Conservation (phyloP, 2,329 filamentous ascomycete genomes). For the Cordyceps tenuipes region DNA sequence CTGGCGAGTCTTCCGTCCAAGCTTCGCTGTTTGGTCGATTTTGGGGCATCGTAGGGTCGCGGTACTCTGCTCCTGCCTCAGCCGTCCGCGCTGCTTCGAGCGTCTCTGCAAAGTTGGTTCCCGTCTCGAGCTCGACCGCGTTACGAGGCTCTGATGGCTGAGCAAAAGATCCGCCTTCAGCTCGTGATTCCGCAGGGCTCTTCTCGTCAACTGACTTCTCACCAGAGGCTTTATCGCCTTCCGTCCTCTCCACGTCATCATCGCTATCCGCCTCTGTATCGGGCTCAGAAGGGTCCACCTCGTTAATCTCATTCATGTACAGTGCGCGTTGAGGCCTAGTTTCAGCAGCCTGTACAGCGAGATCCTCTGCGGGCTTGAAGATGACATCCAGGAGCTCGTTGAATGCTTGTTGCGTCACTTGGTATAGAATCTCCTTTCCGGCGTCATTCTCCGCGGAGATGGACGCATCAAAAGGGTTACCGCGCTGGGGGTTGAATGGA, state of each 20-base stretch:
- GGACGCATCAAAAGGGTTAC: background rate
- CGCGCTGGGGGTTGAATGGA: slow-evolving; percentile 55
- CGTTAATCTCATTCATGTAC: slow-evolving; percentile 41
- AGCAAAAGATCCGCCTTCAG: slow-evolving; percentile 37
- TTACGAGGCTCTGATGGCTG: slow-evolving; percentile 24
- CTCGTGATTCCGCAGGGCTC: slow-evolving; percentile 30
- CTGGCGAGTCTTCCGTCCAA: slow-evolving; percentile 11
- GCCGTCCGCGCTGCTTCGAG: slow-evolving; percentile 10
- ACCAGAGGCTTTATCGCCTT: background rate
- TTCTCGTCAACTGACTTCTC: slow-evolving; percentile 15
- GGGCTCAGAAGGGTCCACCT: slow-evolving; percentile 21
- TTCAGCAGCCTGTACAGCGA: slow-evolving; percentile 58
- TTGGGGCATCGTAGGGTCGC: slow-evolving; percentile 60
- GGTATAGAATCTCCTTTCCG: slow-evolving; percentile 81
- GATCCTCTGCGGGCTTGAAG: slow-evolving; percentile 73
- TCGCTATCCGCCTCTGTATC: slow-evolving; percentile 20
- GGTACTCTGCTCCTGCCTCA: slow-evolving; percentile 21
- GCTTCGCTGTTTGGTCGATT: slow-evolving; percentile 49
- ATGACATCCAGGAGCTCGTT: slow-evolving; percentile 85
- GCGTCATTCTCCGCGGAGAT: slow-evolving; percentile 67
- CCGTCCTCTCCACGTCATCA: slow-evolving; percentile 15
- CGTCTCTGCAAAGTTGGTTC: slow-evolving; percentile 19
- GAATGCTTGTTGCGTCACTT: slow-evolving; percentile 81
- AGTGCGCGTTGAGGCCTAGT: slow-evolving; percentile 54
- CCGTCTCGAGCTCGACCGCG: slow-evolving; percentile 25